Conservation (phyloP, 1,139 yeast genomes). For the Saccharomyces hybrid region DNA sequence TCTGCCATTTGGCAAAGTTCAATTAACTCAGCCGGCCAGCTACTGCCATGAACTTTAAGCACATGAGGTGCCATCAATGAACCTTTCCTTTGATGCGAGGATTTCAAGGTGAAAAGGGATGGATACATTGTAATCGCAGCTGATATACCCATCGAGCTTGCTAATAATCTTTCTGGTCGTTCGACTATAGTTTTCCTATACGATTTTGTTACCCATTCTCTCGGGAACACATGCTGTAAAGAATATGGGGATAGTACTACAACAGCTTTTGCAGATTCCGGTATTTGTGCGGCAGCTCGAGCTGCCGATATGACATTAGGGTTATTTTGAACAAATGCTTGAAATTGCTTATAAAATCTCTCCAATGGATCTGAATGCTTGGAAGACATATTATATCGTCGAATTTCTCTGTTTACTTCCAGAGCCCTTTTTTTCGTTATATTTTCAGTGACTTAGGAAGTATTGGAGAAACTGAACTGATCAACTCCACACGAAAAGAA, state of each 20-base stretch:
- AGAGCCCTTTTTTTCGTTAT: background rate
- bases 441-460: background rate
- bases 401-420: background rate
- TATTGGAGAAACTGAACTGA: background rate
- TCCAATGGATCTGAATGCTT: constrained; percentile 28
- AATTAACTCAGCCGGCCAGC: constrained; percentile 60
- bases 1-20: constrained; percentile 55
- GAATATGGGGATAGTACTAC: constrained; percentile 54
- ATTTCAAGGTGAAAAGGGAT: constrained; percentile 45
- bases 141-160: constrained; percentile 69
- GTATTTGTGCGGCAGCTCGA: constrained; percentile 39
- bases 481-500: background rate
- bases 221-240: constrained; percentile 61
- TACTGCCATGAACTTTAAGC: constrained; percentile 60
- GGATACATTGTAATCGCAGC: constrained; percentile 71
- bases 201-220: constrained; percentile 69
- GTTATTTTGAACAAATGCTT: constrained; percentile 44
- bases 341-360: constrained; percentile 39
- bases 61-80: constrained; percentile 46
- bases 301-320: constrained; percentile 46
- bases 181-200: constrained; percentile 70
- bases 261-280: constrained; percentile 44
- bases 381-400: background rate
- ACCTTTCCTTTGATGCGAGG: constrained; percentile 30
- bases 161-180: constrained; percentile 73